These are phyloP conservation scores for Brasenia schreberi DNA, from an alignment of 164 flowering plant species.

Conservation along the genomic window DNA sequence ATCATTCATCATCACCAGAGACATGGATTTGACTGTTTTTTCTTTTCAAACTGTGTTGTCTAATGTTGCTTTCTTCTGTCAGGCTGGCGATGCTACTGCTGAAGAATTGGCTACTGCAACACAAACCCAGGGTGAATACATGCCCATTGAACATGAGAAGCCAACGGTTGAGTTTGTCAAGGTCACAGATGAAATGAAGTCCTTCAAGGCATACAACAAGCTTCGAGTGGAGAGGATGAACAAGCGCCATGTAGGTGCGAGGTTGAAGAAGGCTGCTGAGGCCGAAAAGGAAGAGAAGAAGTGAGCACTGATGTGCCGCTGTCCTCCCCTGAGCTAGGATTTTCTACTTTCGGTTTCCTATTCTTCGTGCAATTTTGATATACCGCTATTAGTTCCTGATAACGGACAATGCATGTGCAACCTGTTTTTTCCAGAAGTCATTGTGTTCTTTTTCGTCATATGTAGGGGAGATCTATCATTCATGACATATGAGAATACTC, in stretches of 20 bases:
- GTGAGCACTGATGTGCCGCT: conserved; percentile 5
- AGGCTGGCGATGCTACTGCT: conserved; percentile 34
- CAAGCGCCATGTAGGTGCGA: conserved; percentile 28
- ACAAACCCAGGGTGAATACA: conserved; percentile 25
- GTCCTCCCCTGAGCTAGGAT: too few species aligned
- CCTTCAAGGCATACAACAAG: conserved; percentile 40
- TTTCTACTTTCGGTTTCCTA: too few species aligned
- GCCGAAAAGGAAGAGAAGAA: conserved; percentile 64
- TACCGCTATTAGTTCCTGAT: too few species aligned
- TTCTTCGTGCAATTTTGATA: too few species aligned
- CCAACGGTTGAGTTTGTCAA: conserved; percentile 36
- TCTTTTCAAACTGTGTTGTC: neutral
- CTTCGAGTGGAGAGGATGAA: conserved; percentile 37
- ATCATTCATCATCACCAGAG: neutral
- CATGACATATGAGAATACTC: too few species aligned
- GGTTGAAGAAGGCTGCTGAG: conserved; percentile 50
- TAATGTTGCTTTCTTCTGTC: neutral
- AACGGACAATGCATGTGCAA: too few species aligned
- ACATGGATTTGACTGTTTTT: neutral
- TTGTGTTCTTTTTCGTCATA: too few species aligned
- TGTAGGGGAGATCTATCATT: too few species aligned
- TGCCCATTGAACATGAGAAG: conserved; percentile 36
- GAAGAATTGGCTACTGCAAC: conserved; percentile 39
- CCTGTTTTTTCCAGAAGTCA: too few species aligned
- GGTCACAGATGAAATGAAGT: conserved; percentile 37